These are phyloP conservation scores for Iberis pinnata DNA, from an alignment of 345 rosid species.

Conservation along the genomic window DNA sequence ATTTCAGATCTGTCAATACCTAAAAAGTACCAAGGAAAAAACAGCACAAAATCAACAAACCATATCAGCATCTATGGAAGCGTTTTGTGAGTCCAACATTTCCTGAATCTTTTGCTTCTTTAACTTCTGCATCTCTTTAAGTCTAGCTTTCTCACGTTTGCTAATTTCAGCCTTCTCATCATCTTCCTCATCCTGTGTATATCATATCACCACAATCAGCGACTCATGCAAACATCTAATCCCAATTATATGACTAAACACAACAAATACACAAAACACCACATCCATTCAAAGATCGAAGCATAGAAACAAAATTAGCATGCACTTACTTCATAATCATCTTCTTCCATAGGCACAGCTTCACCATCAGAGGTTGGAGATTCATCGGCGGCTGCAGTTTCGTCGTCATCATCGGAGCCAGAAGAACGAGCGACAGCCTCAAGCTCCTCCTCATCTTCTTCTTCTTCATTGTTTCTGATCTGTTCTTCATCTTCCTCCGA, in stretches of 20 bases:
- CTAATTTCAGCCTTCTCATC: constrained; percentile 44
- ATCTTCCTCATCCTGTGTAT: constrained; percentile 43
- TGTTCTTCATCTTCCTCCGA: constrained; percentile 50
- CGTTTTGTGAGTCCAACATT: constrained; percentile 81
- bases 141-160: constrained; percentile 83
- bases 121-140: constrained; percentile 77
- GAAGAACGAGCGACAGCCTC: constrained; percentile 88
- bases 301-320: background rate
- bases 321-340: constrained; percentile 36
- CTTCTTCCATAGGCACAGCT: constrained; percentile 20
- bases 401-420: constrained; percentile 49
- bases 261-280: background rate
- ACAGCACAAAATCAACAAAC: constrained; percentile 32
- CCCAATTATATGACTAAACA: background rate
- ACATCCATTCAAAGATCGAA: background rate
- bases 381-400: constrained; percentile 18
- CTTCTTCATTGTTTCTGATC: constrained; percentile 43
- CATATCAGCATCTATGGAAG: constrained; percentile 92
- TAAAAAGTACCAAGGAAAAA: background rate
- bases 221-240: background rate
- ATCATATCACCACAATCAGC: constrained; percentile 6
- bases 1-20: background rate
- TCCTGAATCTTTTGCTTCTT: constrained; percentile 95
- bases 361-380: constrained; percentile 39
- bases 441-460: constrained; percentile 84